Conservation (phyloP, 805 yeast genomes). For the Metschnikowia chrysomelidarum region DNA sequence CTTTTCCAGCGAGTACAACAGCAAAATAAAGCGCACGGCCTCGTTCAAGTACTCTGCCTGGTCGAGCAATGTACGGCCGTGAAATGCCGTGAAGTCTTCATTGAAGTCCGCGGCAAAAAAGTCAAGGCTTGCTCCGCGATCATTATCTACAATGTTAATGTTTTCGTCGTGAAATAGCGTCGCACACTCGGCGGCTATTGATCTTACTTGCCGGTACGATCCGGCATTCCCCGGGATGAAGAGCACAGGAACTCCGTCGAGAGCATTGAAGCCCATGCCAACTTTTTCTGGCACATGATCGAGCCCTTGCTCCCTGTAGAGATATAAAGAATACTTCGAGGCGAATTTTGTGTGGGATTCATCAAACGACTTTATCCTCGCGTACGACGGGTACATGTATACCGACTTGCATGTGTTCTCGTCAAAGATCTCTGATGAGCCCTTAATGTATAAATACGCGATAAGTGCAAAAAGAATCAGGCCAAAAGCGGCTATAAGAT, state of each 20-base stretch:
- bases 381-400: constrained; percentile 83
- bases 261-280: constrained; percentile 26
- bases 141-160: constrained; percentile 24
- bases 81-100: constrained; percentile 95
- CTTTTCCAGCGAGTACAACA: constrained; percentile 50
- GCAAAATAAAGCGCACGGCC: constrained; percentile 73
- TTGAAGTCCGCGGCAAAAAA: constrained; percentile 92
- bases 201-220: constrained; percentile 81
- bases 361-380: constrained; percentile 71
- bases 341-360: constrained; percentile 66
- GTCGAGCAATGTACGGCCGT: constrained; percentile 88
- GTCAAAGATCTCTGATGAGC: constrained; percentile 29
- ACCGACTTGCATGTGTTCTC: constrained; percentile 57
- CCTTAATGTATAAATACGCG: constrained; percentile 11
- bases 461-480: constrained; percentile 11
- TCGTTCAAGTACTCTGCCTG: constrained; percentile 93
- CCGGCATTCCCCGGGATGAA: constrained; percentile 99
- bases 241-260: constrained; percentile 79
- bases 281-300: constrained; percentile 52
- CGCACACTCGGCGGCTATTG: constrained; percentile 84
- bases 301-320: constrained; percentile 80
- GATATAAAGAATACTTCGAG: constrained; percentile 75
- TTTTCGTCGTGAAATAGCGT: constrained; percentile 44
- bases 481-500: constrained; percentile 14
- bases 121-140: constrained; percentile 55